Base-by-base conservation (phyloP, 495 filamentous ascomycete genomes). In the Penicillium antarcticum region DNA sequence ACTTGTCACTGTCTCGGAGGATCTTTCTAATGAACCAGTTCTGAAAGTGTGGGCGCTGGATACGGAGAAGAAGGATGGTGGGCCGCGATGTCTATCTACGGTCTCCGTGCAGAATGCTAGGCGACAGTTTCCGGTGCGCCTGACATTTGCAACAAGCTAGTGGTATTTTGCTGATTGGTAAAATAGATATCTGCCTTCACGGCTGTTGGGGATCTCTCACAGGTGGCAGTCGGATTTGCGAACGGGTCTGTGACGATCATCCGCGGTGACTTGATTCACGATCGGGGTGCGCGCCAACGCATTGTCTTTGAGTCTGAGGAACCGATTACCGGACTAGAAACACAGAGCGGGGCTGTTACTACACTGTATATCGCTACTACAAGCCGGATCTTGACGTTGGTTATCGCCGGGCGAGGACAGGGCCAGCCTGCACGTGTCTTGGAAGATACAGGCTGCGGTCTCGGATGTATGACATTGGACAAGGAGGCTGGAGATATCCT, bases 251-350 rank as follows among this genome's bases (percentile, higher is more conserved):
- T 98, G 24, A 95, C 90, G 8, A 85, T 97, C 32, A 87, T 98
- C 50, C 82, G 94, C 34, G 94, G 94, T 45, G 94, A 98, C 69
- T 72, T 98, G 40, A 91, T 98, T 51, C 89, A 97, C 66, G 95
- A 97, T 66, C 83, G 91, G 52, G 94, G 94, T n/a, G 88, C 94
- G 32, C 92, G 91, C 64, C 94, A 98, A 66, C 83, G 95, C 18
- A 92, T 92, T 23, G 91, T 98, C 23, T 95, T 95, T 70, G 94
- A 97, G 61, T 96, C 92, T 2, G 91, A 97, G 57, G 94, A 98
- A 58, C 94, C 94, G 0, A 86, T 98, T 33, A 98, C 94, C 0
- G 94, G 91, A 4, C 85, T 96, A 17, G 87, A 89, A 47, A 63
- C 62, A 5, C 72, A 74, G 34, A 61, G 42, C 19, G 71, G 71